phyloP scores from a whole-genome alignment of 2,329 filamentous ascomycete species.

The Paecilomyces variotii region DNA sequence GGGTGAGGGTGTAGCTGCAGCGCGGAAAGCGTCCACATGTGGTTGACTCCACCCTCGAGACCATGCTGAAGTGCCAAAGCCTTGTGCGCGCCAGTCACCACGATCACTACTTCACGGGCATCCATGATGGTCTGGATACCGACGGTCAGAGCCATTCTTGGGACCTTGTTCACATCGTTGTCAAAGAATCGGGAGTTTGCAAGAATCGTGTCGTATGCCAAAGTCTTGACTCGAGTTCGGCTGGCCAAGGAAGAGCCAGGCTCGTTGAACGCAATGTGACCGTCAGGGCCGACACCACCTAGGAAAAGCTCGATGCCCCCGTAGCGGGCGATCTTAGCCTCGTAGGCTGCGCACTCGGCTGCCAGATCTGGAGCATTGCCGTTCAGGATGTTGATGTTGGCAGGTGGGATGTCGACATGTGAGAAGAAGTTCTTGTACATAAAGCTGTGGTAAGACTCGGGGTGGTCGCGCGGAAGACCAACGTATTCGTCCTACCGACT shows the following conservation, averaged over 20 bases:
- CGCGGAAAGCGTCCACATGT: slow-evolving; percentile 83
- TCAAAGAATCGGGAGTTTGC: slow-evolving; percentile 80
- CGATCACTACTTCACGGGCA: slow-evolving; percentile 71
- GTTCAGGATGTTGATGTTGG: slow-evolving; percentile 77
- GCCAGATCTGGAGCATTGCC: slow-evolving; percentile 70
- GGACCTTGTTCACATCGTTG: slow-evolving; percentile 65
- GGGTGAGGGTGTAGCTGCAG: slow-evolving; percentile 74
- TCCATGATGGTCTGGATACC: slow-evolving; percentile 78
- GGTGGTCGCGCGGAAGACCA: slow-evolving; percentile 71
- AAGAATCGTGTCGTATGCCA: slow-evolving; percentile 78
- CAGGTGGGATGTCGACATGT: slow-evolving; percentile 70
- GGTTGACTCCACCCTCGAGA: slow-evolving; percentile 74
- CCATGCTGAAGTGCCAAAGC: slow-evolving; percentile 70
- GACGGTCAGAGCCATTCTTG: slow-evolving; percentile 74
- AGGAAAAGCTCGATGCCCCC: slow-evolving; percentile 83
- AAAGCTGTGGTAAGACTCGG: slow-evolving; percentile 82
- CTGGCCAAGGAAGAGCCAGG: slow-evolving; percentile 71
- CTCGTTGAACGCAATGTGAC: slow-evolving; percentile 87
- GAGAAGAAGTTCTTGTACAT: slow-evolving; percentile 93
- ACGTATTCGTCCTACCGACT: slow-evolving; percentile 71
- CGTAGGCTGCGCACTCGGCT: slow-evolving; percentile 70
- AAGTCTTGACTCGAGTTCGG: slow-evolving; percentile 74
- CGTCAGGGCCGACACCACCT: slow-evolving; percentile 76
- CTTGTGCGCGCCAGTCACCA: slow-evolving; percentile 76
- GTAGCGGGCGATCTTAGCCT: slow-evolving; percentile 63